A percentile compares a stretch with the other conserved stretches of the same genome.
Conservation (phyloP, 148 eudicot genomes). For the Beta vulgaris region DNA sequence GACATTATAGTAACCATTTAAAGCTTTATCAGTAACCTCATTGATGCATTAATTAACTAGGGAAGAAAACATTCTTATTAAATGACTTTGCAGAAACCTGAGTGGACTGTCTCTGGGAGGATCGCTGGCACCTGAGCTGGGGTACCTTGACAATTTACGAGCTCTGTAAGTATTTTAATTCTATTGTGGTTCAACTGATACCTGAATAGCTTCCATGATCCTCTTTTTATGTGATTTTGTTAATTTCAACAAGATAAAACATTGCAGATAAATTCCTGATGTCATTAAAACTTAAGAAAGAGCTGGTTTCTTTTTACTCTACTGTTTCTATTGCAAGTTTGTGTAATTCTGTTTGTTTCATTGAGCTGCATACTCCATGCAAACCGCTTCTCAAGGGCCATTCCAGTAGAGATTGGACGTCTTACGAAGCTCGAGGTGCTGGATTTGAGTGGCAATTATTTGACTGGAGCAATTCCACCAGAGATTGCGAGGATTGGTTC, state of each 20-base stretch:
- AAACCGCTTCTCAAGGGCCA: slow-evolving; percentile 67
- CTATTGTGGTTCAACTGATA: not conserved
- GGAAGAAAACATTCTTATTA: not conserved
- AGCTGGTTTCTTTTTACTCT: not conserved
- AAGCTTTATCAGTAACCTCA: too few species aligned
- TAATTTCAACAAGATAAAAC: not conserved
- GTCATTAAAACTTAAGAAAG: not conserved
- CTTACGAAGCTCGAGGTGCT: slow-evolving; percentile 66
- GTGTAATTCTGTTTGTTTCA: slow-evolving; percentile 24
- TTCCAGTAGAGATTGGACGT: slow-evolving; percentile 66
- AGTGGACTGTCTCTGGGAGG: slow-evolving; percentile 64
- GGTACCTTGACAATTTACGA: slow-evolving; percentile 59
- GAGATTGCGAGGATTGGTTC: slow-evolving; percentile 57
- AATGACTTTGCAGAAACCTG: slow-evolving; percentile 41
- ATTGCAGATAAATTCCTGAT: not conserved
- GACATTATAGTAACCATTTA: too few species aligned
- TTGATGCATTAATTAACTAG: not conserved
- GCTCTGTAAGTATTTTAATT: slow-evolving; percentile 53
- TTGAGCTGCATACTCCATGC: slow-evolving; percentile 56
- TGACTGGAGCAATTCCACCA: slow-evolving; percentile 69
- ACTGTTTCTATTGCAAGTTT: not conserved
- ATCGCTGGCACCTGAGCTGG: slow-evolving; percentile 57
- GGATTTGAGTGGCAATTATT: slow-evolving; percentile 76
- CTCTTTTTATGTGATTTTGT: not conserved
- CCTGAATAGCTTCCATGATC: not conserved